phyloP scores from a whole-genome alignment of 192 early-diverging fungal genomes.

The Gryganskiella cystojenkinii region DNA sequence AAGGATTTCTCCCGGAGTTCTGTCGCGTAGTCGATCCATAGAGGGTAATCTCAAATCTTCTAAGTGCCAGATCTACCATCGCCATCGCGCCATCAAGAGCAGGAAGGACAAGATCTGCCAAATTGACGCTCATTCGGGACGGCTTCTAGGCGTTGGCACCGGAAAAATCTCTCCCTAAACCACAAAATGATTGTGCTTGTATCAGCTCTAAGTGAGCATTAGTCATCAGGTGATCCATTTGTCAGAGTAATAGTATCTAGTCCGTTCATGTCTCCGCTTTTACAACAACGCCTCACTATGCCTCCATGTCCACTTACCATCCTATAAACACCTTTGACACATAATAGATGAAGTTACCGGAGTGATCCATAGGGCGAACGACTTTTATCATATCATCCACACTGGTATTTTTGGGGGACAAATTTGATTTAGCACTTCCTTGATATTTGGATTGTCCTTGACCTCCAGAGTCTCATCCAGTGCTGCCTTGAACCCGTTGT shows the following conservation, averaged over 20 bases:
- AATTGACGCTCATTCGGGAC: slow-evolving; percentile 7
- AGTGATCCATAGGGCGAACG: slow-evolving; percentile 9
- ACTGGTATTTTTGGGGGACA: slow-evolving; percentile 8
- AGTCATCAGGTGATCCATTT: slow-evolving; percentile 10
- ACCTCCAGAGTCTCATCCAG: slow-evolving; percentile 6
- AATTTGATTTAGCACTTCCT: slow-evolving; percentile 5
- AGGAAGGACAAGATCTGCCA: slow-evolving; percentile 13
- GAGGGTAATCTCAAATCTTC: slow-evolving; percentile 12
- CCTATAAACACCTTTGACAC: slow-evolving; percentile 20
- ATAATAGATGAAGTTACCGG: slow-evolving; percentile 11
- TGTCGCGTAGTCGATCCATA: slow-evolving; percentile 6
- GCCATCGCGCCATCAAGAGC: slow-evolving; percentile 9
- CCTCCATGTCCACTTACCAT: slow-evolving; percentile 5
- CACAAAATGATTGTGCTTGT: not conserved
- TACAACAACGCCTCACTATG: slow-evolving; percentile 3
- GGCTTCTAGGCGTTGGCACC: slow-evolving; percentile 4
- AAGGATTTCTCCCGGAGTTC: slow-evolving; percentile 11
- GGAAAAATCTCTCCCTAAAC: slow-evolving; percentile 6
- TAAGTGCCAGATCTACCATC: slow-evolving; percentile 3
- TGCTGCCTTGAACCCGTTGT: slow-evolving; percentile 12
- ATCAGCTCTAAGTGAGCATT: slow-evolving; percentile 8
- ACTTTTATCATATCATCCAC: slow-evolving; percentile 8
- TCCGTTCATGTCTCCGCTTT: slow-evolving; percentile 1
- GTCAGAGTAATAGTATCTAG: slow-evolving; percentile 9
- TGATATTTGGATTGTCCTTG: not conserved